Conservation (phyloP, 83 land plant genomes). For the Thuja plicata region DNA sequence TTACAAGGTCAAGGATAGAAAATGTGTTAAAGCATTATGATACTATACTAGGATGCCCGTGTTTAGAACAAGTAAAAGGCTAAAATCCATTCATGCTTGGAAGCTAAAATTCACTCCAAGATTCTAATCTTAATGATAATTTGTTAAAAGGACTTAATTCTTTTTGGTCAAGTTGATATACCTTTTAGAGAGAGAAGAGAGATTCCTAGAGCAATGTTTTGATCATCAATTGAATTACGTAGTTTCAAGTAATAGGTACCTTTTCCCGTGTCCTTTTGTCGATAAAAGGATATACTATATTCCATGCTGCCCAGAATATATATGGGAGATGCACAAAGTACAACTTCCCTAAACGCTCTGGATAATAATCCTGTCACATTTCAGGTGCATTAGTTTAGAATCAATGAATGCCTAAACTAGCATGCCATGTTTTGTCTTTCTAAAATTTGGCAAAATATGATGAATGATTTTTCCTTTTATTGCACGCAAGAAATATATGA, state of each 20-base stretch:
- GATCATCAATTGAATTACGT: not conserved
- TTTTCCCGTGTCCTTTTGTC: slow-evolving; percentile 8
- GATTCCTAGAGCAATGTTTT: not conserved
- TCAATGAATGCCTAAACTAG: not conserved
- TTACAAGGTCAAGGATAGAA: not conserved
- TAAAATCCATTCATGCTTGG: not conserved
- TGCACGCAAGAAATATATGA: not conserved
- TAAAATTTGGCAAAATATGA: not conserved
- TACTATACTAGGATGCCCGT: not conserved
- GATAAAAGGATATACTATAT: slow-evolving; percentile 11
- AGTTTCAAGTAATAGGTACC: not conserved
- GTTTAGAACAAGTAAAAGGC: too few species aligned
- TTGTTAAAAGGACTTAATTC: not conserved
- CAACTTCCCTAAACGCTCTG: slow-evolving; percentile 11
- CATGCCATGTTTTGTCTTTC: not conserved
- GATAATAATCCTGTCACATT: slow-evolving; percentile 14
- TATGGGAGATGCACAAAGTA: slow-evolving; percentile 16
- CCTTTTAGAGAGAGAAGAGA: not conserved
- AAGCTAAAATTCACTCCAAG: not conserved
- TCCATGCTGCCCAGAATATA: slow-evolving; percentile 19
- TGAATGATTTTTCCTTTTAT: not conserved
- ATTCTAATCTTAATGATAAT: not conserved
- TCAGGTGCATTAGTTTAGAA: not conserved
- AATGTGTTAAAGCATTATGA: not conserved
- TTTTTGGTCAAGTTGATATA: not conserved